These are phyloP conservation scores for Knoxdaviesia capensis DNA, from an alignment of 2,329 filamentous ascomycete genomes.

Conservation along the genomic window DNA sequence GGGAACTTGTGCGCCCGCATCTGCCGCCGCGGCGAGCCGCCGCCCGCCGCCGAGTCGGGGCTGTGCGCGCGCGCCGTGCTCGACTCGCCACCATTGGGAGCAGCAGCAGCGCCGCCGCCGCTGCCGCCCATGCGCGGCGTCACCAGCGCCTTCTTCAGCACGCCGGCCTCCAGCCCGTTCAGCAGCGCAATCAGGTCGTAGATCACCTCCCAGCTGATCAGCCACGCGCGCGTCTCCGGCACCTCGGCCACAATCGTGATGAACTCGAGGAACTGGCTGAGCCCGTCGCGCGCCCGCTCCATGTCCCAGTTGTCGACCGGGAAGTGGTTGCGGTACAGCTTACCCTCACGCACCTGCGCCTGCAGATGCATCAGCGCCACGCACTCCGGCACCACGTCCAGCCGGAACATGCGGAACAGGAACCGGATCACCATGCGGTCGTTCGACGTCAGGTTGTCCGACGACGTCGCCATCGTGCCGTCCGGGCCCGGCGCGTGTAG, in stretches of 20 bases:
- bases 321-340: slow-evolving; percentile 66
- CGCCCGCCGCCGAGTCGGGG: slow-evolving; percentile 18
- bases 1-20: slow-evolving; percentile 43
- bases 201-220: slow-evolving; percentile 81
- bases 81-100: slow-evolving; percentile 2
- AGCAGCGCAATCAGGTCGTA: slow-evolving; percentile 78
- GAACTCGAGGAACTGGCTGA: slow-evolving; percentile 88
- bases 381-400: slow-evolving; percentile 82
- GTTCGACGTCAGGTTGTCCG: slow-evolving; percentile 3
- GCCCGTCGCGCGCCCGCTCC: slow-evolving; percentile 86
- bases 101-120: slow-evolving; percentile 7
- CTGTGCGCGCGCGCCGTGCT: slow-evolving; percentile 6
- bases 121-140: slow-evolving; percentile 1
- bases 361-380: slow-evolving; percentile 89
- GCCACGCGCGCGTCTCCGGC: slow-evolving; percentile 58
- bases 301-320: slow-evolving; percentile 94
- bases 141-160: slow-evolving; percentile 60
- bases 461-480: slow-evolving; percentile 3
- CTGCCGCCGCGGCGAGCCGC: slow-evolving; percentile 30
- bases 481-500: slow-evolving; percentile 1
- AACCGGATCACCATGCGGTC: slow-evolving; percentile 43
- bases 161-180: slow-evolving; percentile 69
- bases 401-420: slow-evolving; percentile 80
- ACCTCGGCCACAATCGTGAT: slow-evolving; percentile 79
- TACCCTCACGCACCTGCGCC: slow-evolving; percentile 63